These are phyloP conservation scores for Lactifluus subvellereus DNA, from an alignment of 768 basidiomycete genomes.

Conservation along the genomic window DNA sequence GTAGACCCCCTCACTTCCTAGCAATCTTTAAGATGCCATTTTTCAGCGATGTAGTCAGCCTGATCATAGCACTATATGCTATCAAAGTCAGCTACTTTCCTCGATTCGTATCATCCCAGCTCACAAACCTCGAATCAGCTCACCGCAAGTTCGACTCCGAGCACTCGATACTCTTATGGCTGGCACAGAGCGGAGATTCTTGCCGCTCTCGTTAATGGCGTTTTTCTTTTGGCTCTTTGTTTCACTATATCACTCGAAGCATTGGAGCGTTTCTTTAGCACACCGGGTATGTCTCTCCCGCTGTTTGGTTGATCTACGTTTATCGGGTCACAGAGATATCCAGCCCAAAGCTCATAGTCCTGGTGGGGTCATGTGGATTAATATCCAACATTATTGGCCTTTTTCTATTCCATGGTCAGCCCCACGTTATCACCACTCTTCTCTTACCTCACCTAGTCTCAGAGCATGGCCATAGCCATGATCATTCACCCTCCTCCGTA, in stretches of 20 bases:
- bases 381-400: conserved; percentile 90
- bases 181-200: conserved; percentile 98
- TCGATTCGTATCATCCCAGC: conserved; percentile 9
- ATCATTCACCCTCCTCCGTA: conserved; percentile 16
- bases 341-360: conserved; percentile 80
- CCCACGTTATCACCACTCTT: not conserved
- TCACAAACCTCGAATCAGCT: conserved; percentile 41
- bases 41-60: conserved; percentile 89
- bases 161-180: conserved; percentile 91
- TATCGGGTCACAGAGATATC: conserved; percentile 59
- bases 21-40: conserved; percentile 7
- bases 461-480: conserved; percentile 30
- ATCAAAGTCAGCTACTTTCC: conserved; percentile 52
- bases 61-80: conserved; percentile 92
- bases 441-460: not conserved
- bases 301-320: conserved; percentile 1
- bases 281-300: conserved; percentile 51
- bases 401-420: conserved; percentile 89
- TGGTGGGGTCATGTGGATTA: conserved; percentile 86
- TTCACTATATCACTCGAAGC: conserved; percentile 95
- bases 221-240: conserved; percentile 94
- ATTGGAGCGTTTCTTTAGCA: conserved; percentile 80
- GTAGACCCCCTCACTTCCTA: not conserved
- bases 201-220: conserved; percentile 92
- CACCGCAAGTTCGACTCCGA: conserved; percentile 49